phyloP scores from a whole-genome alignment of 2,329 filamentous ascomycete species.

The Berkeleyomyces rouxiae region DNA sequence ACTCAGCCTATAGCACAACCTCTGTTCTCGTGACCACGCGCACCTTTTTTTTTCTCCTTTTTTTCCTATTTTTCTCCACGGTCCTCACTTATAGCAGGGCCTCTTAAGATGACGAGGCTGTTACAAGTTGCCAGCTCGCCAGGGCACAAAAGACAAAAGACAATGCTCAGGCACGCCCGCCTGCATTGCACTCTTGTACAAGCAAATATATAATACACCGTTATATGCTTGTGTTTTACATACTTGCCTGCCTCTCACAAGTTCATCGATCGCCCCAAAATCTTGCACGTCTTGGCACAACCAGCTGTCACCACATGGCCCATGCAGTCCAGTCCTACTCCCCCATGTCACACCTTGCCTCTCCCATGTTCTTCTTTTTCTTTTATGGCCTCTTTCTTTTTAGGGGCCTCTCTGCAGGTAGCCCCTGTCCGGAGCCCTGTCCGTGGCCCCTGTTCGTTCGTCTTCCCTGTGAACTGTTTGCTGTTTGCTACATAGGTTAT shows the following conservation, averaged over 20 bases:
- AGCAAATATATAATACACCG: not conserved
- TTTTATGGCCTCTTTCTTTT: not conserved
- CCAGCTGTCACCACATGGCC: slow-evolving; percentile 4
- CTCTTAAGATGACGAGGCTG: not conserved
- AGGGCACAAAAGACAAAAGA: not conserved
- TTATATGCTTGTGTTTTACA: not conserved
- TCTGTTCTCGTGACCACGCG: too few species aligned
- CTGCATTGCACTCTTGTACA: not conserved
- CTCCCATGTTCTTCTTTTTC: not conserved
- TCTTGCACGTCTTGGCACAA: not conserved
- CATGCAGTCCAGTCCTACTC: not conserved
- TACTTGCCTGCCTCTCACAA: not conserved
- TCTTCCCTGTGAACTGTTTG: not conserved
- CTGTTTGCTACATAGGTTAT: not conserved
- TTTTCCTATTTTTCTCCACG: not conserved
- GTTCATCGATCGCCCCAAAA: not conserved
- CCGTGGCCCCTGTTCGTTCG: not conserved
- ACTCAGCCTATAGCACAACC: too few species aligned
- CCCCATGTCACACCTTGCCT: not conserved
- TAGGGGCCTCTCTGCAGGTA: not conserved
- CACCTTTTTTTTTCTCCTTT: not conserved
- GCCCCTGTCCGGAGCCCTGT: not conserved
- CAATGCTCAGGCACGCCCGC: not conserved
- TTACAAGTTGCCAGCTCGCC: not conserved
- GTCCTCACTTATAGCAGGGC: not conserved